Base-by-base conservation (phyloP, 257 asterid species). In the Gentiana dahurica region DNA sequence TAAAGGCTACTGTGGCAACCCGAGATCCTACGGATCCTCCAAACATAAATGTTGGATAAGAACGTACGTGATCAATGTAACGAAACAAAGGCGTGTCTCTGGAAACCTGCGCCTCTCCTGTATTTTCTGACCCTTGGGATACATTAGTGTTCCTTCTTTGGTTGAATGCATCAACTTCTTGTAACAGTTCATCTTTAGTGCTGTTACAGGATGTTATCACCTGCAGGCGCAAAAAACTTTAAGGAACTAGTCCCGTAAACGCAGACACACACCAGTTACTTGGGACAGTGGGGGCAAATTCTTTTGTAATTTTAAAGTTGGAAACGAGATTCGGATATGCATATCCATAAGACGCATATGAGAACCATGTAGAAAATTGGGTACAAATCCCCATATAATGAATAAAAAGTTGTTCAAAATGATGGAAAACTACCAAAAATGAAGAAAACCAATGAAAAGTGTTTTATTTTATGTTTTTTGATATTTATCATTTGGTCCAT, bases 11-110 rank as follows among this genome's bases (percentile, higher is more conserved):
- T 0, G 98, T 87, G 45, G 98, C 98, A 53, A 91, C 98, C 8
- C 98, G 92, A 1, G 98, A 81, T 32, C 98, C 98, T 54, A 79
- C 88, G 3, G 94, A 76, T 57, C 98, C 98, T 60, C 95, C 96
- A 59, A 91, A 87, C 76, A 77, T 78, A 51, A 87, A 87, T 7
- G 94, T 91, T 24, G 95, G 98, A 63, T 85, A 91, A 2, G 96
- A 65, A 61, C 94, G 96, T 51, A 87, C 68, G 62, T 90, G 94
- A 71, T 87, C 94, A 8, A 87, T 41, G 58, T 87, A 82, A 32
- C 77, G 87, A 76, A 91, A 85, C 54, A 69, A 66, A 58, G 73
- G 75, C 12, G 82, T 37, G 41, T 65, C 78, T 58, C 77, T 75
- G 60, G 70, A 53, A 3, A 50, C 67, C 45, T 75, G 78, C 67